phyloP scores from a whole-genome alignment of 2,329 filamentous ascomycete species.

The Ophiosphaerella herpotricha region DNA sequence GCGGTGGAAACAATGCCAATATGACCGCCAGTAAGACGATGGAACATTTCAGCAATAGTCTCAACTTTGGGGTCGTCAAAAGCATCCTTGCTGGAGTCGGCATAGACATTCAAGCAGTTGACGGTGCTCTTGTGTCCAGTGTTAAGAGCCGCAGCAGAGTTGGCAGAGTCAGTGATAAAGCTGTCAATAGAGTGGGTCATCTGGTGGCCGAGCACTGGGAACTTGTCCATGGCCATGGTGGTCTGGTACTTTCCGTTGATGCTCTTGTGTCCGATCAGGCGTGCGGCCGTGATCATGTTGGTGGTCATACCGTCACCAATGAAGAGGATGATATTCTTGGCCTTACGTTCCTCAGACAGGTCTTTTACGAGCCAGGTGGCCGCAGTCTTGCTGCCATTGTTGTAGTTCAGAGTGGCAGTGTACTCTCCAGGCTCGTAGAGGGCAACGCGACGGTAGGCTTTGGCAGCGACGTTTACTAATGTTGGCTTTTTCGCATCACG shows the following conservation, averaged over 20 bases:
- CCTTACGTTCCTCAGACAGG: slow-evolving; percentile 69
- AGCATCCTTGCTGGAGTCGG: slow-evolving; percentile 71
- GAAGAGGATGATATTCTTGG: slow-evolving; percentile 86
- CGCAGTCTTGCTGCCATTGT: slow-evolving; percentile 70
- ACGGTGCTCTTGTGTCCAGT: slow-evolving; percentile 83
- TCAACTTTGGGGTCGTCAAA: slow-evolving; percentile 89
- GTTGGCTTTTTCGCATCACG: slow-evolving; percentile 70
- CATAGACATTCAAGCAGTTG: slow-evolving; percentile 81
- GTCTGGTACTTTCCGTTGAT: slow-evolving; percentile 85
- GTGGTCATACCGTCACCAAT: slow-evolving; percentile 74
- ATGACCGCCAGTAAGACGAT: slow-evolving; percentile 66
- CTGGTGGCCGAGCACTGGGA: slow-evolving; percentile 84
- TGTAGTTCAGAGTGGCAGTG: slow-evolving; percentile 75
- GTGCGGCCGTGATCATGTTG: slow-evolving; percentile 80
- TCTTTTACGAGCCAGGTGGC: slow-evolving; percentile 80
- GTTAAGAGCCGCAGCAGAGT: slow-evolving; percentile 81
- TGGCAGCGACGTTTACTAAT: slow-evolving; percentile 78
- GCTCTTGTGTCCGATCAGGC: slow-evolving; percentile 78
- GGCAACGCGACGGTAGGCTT: slow-evolving; percentile 75
- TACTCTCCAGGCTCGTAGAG: slow-evolving; percentile 81
- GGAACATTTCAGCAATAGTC: slow-evolving; percentile 78
- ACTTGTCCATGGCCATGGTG: slow-evolving; percentile 76
- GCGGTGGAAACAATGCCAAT: slow-evolving; percentile 75
- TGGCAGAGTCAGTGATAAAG: slow-evolving; percentile 86
- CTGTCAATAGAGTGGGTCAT: slow-evolving; percentile 86